phyloP scores from a whole-genome alignment of 495 filamentous ascomycete species.

The Daldinia loculata region DNA sequence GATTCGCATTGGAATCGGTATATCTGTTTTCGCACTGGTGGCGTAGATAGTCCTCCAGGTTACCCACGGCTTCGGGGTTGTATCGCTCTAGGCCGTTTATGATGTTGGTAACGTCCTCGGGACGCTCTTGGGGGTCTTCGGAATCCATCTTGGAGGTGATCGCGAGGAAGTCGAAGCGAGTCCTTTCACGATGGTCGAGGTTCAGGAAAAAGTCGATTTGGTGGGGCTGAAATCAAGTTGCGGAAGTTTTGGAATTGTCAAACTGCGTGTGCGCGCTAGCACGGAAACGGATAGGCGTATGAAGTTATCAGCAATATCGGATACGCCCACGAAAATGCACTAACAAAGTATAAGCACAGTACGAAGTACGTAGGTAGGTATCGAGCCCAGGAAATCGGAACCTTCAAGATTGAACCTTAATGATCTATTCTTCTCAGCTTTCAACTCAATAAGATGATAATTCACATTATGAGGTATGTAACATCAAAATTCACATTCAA shows the following conservation, averaged over 20 bases:
- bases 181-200: conserved; percentile 40
- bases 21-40: conserved; percentile 95
- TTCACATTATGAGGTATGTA: too few relatives aligned
- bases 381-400: too few relatives aligned
- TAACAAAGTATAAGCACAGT: too few relatives aligned
- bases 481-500: not conserved
- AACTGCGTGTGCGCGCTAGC: conserved; percentile 33
- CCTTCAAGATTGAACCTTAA: too few relatives aligned
- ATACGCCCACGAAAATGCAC: too few relatives aligned
- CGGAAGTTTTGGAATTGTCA: conserved; percentile 42
- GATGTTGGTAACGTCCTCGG: conserved; percentile 88
- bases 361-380: too few relatives aligned
- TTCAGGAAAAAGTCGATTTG: conserved; percentile 36
- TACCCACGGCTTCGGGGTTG: conserved; percentile 93
- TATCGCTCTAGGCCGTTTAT: conserved; percentile 96
- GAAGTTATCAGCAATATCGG: not conserved
- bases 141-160: conserved; percentile 59
- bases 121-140: conserved; percentile 71
- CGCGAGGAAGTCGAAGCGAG: conserved; percentile 27
- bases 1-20: conserved; percentile 94
- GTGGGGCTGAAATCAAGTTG: conserved; percentile 35
- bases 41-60: conserved; percentile 94
- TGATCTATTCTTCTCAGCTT: too few relatives aligned
- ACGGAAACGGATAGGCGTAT: conserved; percentile 4
- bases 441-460: too few relatives aligned